Conservation (phyloP, 78 protist genomes). For the Emiliania huxleyi region DNA sequence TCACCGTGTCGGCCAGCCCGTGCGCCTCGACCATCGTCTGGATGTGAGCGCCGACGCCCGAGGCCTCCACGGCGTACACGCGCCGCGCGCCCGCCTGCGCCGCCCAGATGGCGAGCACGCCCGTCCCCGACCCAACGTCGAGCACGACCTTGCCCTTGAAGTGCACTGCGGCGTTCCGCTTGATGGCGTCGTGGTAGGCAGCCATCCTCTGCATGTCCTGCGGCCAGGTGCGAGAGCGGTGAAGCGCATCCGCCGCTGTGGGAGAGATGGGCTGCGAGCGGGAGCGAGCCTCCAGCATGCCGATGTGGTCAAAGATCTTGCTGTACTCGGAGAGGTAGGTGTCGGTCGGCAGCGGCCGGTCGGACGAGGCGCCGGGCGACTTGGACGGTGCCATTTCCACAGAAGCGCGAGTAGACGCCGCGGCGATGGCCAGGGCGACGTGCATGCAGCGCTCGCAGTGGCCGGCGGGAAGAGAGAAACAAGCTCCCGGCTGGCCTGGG, state of each 20-base stretch:
- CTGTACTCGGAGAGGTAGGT: not conserved
- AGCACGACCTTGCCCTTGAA: not conserved
- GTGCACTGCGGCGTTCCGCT: not conserved
- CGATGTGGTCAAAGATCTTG: not conserved
- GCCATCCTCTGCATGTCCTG: not conserved
- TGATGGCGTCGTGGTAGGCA: not conserved
- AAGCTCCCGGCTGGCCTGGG: too few species aligned
- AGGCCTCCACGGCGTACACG: slow-evolving; percentile 13
- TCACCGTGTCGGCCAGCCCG: not conserved
- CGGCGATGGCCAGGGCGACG: too few species aligned
- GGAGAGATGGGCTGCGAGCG: too few species aligned
- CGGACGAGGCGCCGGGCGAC: not conserved
- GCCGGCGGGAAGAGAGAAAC: too few species aligned
- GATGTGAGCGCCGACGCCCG: not conserved
- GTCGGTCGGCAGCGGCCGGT: not conserved
- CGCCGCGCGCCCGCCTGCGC: not conserved
- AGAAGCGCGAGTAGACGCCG: too few species aligned
- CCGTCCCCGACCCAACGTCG: slow-evolving; percentile 5
- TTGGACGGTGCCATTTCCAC: too few species aligned
- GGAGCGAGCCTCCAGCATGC: not conserved
- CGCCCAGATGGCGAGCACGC: not conserved
- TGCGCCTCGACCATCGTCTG: not conserved
- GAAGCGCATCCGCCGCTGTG: too few species aligned
- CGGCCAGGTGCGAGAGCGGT: too few species aligned
- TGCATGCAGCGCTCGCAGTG: too few species aligned